A percentile compares a stretch with the other conserved stretches of the same genome.
Conservation (phyloP, 805 yeast genomes). For the Metschnikowia santaceciliae region DNA sequence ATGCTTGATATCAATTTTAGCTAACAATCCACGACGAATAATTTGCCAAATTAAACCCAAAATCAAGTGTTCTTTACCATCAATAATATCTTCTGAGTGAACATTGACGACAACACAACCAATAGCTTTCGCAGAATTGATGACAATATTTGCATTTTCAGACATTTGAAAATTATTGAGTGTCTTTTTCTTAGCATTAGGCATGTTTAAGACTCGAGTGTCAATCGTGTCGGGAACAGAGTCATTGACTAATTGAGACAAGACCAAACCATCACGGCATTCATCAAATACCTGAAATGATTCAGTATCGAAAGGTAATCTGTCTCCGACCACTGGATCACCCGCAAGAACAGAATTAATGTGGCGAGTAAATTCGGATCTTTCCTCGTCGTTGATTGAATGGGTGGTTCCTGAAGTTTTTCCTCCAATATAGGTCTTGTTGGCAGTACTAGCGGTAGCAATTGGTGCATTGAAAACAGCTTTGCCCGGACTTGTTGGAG, state of each 20-base stretch:
- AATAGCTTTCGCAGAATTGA: slow-evolving; percentile 97
- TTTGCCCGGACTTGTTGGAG: slow-evolving; percentile 20
- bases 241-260: slow-evolving; percentile 92
- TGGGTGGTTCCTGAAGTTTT: slow-evolving; percentile 90
- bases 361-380: slow-evolving; percentile 93
- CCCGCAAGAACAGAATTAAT: slow-evolving; percentile 89
- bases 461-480: slow-evolving; percentile 31
- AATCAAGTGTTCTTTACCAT: slow-evolving; percentile 89
- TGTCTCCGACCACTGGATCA: slow-evolving; percentile 75
- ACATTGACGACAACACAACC: slow-evolving; percentile 98
- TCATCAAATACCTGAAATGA: slow-evolving; percentile 95
- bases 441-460: slow-evolving; percentile 47
- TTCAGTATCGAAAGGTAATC: slow-evolving; percentile 90
- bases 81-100: slow-evolving; percentile 91
- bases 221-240: slow-evolving; percentile 98
- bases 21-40: slow-evolving; percentile 89
- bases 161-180: slow-evolving; percentile 93
- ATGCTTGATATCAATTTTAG: slow-evolving; percentile 91
- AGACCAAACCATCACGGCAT: slow-evolving; percentile 89
- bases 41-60: slow-evolving; percentile 96
- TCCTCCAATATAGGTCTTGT: slow-evolving; percentile 77
- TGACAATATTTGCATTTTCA: slow-evolving; percentile 95
- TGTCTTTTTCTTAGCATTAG: slow-evolving; percentile 66
- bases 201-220: slow-evolving; percentile 90
- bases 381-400: slow-evolving; percentile 95